These are phyloP conservation scores for Solanum sejunctum DNA, from an alignment of 257 asterid genomes.

Conservation along the genomic window DNA sequence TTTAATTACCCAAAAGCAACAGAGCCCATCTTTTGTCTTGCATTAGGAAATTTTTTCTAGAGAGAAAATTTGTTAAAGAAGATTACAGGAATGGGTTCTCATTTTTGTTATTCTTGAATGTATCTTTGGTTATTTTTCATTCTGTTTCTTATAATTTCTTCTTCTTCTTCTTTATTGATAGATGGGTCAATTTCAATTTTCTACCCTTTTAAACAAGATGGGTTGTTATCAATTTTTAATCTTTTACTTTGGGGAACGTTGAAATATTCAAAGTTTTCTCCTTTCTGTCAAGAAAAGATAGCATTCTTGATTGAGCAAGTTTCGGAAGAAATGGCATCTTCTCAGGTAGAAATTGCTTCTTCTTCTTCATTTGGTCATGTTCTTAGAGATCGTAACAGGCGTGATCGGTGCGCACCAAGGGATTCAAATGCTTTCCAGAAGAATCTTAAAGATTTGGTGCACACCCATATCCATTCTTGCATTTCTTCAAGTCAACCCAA, in stretches of 20 bases:
- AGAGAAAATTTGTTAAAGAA: not conserved
- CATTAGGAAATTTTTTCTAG: not conserved
- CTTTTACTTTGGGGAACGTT: not conserved
- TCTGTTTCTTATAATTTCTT: not conserved
- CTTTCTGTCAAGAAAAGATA: not conserved
- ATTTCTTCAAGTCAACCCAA: not conserved
- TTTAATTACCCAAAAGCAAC: not conserved
- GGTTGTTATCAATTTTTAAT: not conserved
- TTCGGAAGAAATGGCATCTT: slow-evolving; percentile 3
- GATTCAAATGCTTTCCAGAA: not conserved
- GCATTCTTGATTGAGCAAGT: not conserved
- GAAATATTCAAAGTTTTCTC: not conserved
- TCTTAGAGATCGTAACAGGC: slow-evolving; percentile 3
- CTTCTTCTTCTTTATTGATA: not conserved
- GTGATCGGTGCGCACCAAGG: not conserved
- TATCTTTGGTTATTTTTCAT: not conserved
- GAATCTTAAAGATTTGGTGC: slow-evolving; percentile 6
- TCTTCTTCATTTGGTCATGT: slow-evolving; percentile 7
- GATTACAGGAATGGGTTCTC: not conserved
- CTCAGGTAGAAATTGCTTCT: slow-evolving; percentile 6
- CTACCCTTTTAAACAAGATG: not conserved
- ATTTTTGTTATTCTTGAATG: not conserved
- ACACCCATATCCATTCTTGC: slow-evolving; percentile 1
- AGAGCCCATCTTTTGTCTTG: not conserved
- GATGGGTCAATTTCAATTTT: not conserved